Percentiles rank a stretch among this genome's conserved stretches.
Evolutionary conservation across 164 flowering plant species (phyloP).

Genomic region (Dillenia turbinata): DNA sequence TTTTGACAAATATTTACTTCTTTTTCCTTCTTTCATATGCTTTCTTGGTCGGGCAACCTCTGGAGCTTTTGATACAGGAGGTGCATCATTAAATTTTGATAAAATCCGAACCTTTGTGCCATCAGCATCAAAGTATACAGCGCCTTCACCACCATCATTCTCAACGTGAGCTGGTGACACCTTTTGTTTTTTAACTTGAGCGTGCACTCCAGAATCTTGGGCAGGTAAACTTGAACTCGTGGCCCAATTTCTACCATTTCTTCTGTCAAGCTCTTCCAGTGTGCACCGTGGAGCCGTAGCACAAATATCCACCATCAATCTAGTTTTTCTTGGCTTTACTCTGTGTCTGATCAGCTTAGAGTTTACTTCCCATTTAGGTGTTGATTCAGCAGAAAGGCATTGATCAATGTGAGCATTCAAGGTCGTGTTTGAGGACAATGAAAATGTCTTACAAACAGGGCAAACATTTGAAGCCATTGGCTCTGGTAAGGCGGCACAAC

Average conservation of each 20-base stretch:
- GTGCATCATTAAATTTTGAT: slow-evolving; percentile 44
- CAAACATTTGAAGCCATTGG: slow-evolving; percentile 81
- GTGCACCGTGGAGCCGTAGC: slow-evolving; percentile 63
- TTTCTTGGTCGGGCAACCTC: slow-evolving; percentile 28
- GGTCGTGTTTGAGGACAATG: slow-evolving; percentile 88
- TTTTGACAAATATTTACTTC: slow-evolving; percentile 24
- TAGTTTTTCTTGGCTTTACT: slow-evolving; percentile 64
- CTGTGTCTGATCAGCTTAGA: slow-evolving; percentile 40
- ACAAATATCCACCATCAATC: slow-evolving; percentile 70
- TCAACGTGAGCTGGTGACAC: slow-evolving; percentile 17
- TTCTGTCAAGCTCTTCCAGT: slow-evolving; percentile 79
- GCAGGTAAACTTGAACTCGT: slow-evolving; percentile 22
- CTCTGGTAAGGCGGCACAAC: slow-evolving; percentile 35
- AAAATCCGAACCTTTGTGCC: slow-evolving; percentile 77
- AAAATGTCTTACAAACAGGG: slow-evolving; percentile 88
- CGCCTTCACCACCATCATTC: slow-evolving; percentile 38
- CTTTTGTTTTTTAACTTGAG: slow-evolving; percentile 38
- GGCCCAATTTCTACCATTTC: slow-evolving; percentile 84
- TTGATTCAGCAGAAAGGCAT: slow-evolving; percentile 71
- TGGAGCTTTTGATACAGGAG: slow-evolving; percentile 17
- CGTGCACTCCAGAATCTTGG: slow-evolving; percentile 17
- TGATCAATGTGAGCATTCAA: slow-evolving; percentile 98
- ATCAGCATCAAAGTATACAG: slow-evolving; percentile 75
- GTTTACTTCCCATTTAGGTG: slow-evolving; percentile 31
- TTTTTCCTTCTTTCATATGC: slow-evolving; percentile 28